Conservation (phyloP, 495 filamentous ascomycete species). For the Hypoxylon trugodes region DNA sequence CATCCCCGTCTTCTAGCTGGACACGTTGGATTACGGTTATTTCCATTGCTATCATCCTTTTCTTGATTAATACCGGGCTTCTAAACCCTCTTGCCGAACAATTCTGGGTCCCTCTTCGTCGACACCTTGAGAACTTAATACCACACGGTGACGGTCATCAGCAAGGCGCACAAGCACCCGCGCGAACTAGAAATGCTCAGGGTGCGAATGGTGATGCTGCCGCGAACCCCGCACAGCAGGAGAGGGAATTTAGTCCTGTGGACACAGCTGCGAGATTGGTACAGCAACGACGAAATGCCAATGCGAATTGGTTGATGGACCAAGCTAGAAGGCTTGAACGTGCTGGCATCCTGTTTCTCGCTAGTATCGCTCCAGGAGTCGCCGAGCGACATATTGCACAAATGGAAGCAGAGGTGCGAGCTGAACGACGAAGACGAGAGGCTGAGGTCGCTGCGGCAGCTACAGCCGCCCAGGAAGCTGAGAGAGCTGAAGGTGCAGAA, state of each 20-base stretch:
- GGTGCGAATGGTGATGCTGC: slow-evolving; percentile 27
- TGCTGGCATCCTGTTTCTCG: slow-evolving; percentile 81
- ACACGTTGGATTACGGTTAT: slow-evolving; percentile 71
- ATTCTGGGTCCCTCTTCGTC: slow-evolving; percentile 68
- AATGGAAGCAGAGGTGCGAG: slow-evolving; percentile 68
- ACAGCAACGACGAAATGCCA: slow-evolving; percentile 55
- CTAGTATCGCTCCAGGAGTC: slow-evolving; percentile 84
- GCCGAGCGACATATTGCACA: slow-evolving; percentile 83
- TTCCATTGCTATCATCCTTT: slow-evolving; percentile 64
- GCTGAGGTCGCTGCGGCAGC: slow-evolving; percentile 54
- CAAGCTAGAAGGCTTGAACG: slow-evolving; percentile 72
- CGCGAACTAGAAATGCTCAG: slow-evolving; percentile 26
- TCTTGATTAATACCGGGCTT: slow-evolving; percentile 71
- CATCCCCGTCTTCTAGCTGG: slow-evolving; percentile 73
- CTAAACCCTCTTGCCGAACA: slow-evolving; percentile 65
- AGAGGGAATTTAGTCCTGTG: slow-evolving; percentile 56
- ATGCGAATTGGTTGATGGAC: slow-evolving; percentile 63
- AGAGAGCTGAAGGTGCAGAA: slow-evolving; percentile 1
- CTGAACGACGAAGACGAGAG: slow-evolving; percentile 58
- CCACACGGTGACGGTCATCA: slow-evolving; percentile 55
- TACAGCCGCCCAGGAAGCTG: slow-evolving; percentile 20
- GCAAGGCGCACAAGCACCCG: slow-evolving; percentile 36
- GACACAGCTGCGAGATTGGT: slow-evolving; percentile 64
- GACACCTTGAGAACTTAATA: slow-evolving; percentile 76
- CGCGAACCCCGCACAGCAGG: slow-evolving; percentile 8